These are phyloP conservation scores for Alternaria sp. DNA, from an alignment of 2,329 filamentous ascomycete genomes.

Conservation along the genomic window DNA sequence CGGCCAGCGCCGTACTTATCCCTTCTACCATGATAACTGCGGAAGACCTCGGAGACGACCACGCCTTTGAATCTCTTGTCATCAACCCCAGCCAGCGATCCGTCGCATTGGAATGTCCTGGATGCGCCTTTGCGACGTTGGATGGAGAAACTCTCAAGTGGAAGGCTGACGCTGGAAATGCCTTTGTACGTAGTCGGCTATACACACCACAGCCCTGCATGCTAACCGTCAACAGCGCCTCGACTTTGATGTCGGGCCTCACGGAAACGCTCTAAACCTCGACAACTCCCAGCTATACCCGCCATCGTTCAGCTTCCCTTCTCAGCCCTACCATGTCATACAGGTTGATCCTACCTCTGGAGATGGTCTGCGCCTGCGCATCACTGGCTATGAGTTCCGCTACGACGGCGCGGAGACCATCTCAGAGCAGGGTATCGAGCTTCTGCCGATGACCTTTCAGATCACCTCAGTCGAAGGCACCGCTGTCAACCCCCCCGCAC, in stretches of 20 bases:
- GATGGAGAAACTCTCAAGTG: conserved; percentile 37
- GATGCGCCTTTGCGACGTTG: conserved; percentile 43
- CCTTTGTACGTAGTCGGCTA: conserved; percentile 42
- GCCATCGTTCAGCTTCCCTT: conserved; percentile 43
- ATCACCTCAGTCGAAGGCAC: conserved; percentile 48
- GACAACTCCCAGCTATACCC: conserved; percentile 52
- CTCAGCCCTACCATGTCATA: conserved; percentile 45
- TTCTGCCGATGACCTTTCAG: conserved; percentile 51
- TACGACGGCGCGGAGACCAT: conserved; percentile 48
- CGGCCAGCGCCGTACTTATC: conserved; percentile 48
- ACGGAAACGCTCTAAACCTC: conserved; percentile 45
- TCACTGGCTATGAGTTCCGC: conserved; percentile 50
- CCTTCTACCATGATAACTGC: conserved; percentile 41
- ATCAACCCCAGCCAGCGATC: conserved; percentile 47
- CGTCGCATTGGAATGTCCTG: conserved; percentile 46
- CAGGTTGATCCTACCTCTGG: conserved; percentile 44
- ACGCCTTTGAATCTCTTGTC: conserved; percentile 41
- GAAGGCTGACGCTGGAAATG: conserved; percentile 45
- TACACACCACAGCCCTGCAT: conserved; percentile 7
- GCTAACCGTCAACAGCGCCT: conserved; percentile 45
- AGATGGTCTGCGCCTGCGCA: conserved; percentile 41
- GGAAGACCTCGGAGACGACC: conserved; percentile 43
- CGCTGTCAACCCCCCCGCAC: conserved; percentile 42
- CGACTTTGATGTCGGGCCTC: conserved; percentile 48
- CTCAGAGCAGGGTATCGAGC: conserved; percentile 48